Conservation (phyloP, 495 filamentous ascomycete genomes). For the Aspergillus egyptiacus region DNA sequence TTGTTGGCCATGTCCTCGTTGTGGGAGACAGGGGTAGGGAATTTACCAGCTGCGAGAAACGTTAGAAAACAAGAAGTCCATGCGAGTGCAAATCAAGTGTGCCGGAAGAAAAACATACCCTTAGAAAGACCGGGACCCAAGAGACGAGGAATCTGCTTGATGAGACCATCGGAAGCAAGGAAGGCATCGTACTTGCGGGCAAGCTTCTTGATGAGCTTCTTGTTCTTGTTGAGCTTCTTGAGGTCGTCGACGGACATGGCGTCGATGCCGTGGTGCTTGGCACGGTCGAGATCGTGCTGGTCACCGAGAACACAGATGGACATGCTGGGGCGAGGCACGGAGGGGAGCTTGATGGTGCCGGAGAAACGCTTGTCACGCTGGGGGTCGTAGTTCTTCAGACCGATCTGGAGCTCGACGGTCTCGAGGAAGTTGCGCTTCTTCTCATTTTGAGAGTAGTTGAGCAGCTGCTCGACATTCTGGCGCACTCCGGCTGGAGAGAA, state of each 20-base stretch:
- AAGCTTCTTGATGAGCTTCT: conserved; percentile 99
- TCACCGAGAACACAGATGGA: conserved; percentile 95
- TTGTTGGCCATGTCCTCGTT: conserved; percentile 84
- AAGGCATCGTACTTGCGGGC: conserved; percentile 99
- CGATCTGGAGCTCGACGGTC: conserved; percentile 89
- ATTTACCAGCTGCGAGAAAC: conserved; percentile 98
- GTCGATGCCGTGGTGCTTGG: conserved; percentile 95
- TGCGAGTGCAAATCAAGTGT: no score
- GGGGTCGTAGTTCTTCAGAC: conserved; percentile 99
- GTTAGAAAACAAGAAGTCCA: no score
- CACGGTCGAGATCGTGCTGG: conserved; percentile 99
- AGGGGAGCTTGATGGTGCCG: conserved; percentile 90
- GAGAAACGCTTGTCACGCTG: conserved; percentile 99
- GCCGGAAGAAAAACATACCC: conserved; percentile 53
- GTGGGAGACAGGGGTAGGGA: conserved; percentile 97
- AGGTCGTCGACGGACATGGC: conserved; percentile 97
- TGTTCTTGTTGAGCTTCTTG: conserved; percentile 99
- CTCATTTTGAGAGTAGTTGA: conserved; percentile 90
- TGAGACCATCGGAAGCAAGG: conserved; percentile 87
- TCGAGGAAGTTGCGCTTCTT: conserved; percentile 99
- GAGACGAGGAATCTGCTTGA: conserved; percentile 99
- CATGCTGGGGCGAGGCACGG: conserved; percentile 89
- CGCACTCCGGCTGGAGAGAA: conserved; percentile 78
- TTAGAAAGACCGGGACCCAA: conserved; percentile 97
- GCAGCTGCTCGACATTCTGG: conserved; percentile 80